Conservation (phyloP, 2,329 filamentous ascomycete genomes). For the Trichophaea hybrida region DNA sequence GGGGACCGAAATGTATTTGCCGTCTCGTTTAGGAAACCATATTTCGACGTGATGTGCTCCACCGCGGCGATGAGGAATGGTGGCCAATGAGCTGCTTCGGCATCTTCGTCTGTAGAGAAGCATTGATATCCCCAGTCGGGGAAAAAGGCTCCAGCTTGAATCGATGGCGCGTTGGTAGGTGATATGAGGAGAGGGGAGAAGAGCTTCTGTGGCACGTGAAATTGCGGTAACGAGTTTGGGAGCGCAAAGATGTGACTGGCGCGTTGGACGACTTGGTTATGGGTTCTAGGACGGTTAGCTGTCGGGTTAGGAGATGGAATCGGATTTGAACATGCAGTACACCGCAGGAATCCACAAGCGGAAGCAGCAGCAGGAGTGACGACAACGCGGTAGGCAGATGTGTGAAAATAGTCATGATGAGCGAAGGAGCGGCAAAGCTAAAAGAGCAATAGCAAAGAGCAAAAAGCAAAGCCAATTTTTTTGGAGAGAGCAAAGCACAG, state of each 20-base stretch:
- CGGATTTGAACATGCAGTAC: not conserved
- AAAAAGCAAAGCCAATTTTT: not conserved
- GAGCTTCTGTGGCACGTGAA: constrained; percentile 14
- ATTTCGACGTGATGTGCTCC: constrained; percentile 23
- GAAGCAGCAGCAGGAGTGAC: not conserved
- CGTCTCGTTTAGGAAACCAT: constrained; percentile 19
- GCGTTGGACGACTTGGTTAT: constrained; percentile 26
- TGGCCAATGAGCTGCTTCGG: constrained; percentile 27
- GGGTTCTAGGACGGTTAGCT: constrained; percentile 15
- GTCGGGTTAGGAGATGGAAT: not conserved
- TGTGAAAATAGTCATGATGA: not conserved
- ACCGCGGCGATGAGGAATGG: constrained; percentile 25
- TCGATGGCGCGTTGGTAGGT: constrained; percentile 12
- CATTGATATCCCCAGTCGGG: constrained; percentile 28
- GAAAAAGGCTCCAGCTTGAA: constrained; percentile 28
- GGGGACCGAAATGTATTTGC: not conserved
- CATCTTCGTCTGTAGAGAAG: constrained; percentile 22
- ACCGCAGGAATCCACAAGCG: not conserved
- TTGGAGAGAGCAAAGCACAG: too few relatives aligned
- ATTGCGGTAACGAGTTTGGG: constrained; percentile 16
- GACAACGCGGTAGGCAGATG: not conserved
- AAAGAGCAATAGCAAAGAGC: not conserved
- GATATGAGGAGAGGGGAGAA: constrained; percentile 18
- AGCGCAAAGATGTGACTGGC: constrained; percentile 24
- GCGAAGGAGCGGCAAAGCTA: not conserved